phyloP scores from a whole-genome alignment of 73 alveolate species.

The Breviolum minutum region DNA sequence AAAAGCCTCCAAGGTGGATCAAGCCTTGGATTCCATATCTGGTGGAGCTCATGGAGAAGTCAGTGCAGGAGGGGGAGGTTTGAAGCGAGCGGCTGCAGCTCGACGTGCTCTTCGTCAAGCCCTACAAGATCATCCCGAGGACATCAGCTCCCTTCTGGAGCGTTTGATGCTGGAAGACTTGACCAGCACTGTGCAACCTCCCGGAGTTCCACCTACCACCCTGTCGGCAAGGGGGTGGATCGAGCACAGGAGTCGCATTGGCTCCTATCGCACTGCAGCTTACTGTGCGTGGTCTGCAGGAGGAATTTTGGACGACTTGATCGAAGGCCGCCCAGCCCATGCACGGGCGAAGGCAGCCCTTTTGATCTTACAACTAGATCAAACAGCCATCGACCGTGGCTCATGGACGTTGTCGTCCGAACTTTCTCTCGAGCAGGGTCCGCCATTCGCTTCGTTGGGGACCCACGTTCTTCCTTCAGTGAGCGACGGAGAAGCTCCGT shows the following conservation, averaged over 20 bases:
- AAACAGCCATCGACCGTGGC: not conserved
- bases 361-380: not conserved
- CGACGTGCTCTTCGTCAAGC: not conserved
- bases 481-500: not conserved
- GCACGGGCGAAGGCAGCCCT: not conserved
- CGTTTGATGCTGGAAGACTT: constrained; percentile 7
- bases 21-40: not conserved
- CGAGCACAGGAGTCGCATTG: not conserved
- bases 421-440: not conserved
- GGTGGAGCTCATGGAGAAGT: not conserved
- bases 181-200: not conserved
- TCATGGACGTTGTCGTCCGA: not conserved
- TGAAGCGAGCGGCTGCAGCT: not conserved
- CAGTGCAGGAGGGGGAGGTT: not conserved
- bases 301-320: not conserved
- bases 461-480: not conserved
- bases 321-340: not conserved
- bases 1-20: not conserved
- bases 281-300: not conserved
- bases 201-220: not conserved
- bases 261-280: not conserved
- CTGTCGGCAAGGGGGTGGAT: constrained; percentile 18
- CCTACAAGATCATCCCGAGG: not conserved
- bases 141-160: not conserved
- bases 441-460: not conserved